A percentile compares a stretch with the other conserved stretches of the same genome.
phyloP scores from a whole-genome alignment of 1,139 yeast genomes.

The Diutina sp. region DNA sequence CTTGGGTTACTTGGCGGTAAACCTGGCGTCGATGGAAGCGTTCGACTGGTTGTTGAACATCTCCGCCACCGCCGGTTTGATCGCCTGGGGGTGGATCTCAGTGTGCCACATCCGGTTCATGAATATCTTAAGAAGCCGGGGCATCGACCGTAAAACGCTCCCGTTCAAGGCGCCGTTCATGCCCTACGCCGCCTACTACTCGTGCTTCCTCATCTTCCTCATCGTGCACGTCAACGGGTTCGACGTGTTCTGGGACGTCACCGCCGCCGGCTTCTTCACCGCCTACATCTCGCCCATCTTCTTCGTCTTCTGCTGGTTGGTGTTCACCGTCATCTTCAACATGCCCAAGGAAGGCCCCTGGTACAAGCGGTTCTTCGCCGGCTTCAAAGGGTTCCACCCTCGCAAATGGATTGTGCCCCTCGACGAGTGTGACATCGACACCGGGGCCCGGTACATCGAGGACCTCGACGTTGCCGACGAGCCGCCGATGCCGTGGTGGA shows the following conservation, averaged over 20 bases:
- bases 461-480: slow-evolving; percentile 38
- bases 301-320: slow-evolving; percentile 37
- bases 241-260: slow-evolving; percentile 38
- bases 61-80: slow-evolving; percentile 64
- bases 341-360: not conserved
- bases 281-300: slow-evolving; percentile 54
- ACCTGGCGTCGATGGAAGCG: slow-evolving; percentile 50
- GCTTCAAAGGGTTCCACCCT: not conserved
- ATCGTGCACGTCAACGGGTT: slow-evolving; percentile 61
- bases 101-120: slow-evolving; percentile 57
- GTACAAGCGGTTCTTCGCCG: not conserved
- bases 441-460: slow-evolving; percentile 47
- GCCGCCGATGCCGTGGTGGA: slow-evolving; percentile 31
- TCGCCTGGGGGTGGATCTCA: slow-evolving; percentile 62
- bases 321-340: slow-evolving; percentile 33
- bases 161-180: slow-evolving; percentile 59
- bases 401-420: slow-evolving; percentile 20
- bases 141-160: slow-evolving; percentile 39
- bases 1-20: slow-evolving; percentile 53
- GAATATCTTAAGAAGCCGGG: slow-evolving; percentile 41
- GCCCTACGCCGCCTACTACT: slow-evolving; percentile 55
- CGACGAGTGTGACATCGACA: slow-evolving; percentile 49
- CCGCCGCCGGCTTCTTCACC: slow-evolving; percentile 45
- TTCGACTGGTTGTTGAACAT: slow-evolving; percentile 79
- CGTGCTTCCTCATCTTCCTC: slow-evolving; percentile 35